phyloP scores from a whole-genome alignment of 768 basidiomycete species.

The Podaxis sp. region DNA sequence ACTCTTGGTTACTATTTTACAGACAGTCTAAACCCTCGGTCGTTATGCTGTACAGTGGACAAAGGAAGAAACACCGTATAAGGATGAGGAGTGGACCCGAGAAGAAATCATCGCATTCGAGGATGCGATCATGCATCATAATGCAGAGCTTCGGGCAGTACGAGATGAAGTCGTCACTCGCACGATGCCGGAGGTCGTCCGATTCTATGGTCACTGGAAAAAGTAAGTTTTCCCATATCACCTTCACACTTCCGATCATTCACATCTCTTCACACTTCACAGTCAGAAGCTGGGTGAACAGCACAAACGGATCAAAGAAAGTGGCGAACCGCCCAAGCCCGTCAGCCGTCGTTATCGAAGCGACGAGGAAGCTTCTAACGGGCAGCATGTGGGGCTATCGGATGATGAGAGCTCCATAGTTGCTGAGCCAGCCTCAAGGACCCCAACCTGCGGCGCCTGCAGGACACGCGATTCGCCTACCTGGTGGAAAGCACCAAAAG shows the following conservation, averaged over 20 bases:
- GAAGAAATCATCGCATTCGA: conserved; percentile 77
- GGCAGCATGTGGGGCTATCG: conserved; percentile 48
- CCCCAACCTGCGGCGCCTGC: conserved; percentile 79
- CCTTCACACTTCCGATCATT: not conserved
- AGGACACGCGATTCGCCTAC: conserved; percentile 71
- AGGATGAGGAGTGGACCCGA: conserved; percentile 68
- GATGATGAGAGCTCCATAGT: conserved; percentile 84
- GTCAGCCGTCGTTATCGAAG: conserved; percentile 36
- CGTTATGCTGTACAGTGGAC: conserved; percentile 59
- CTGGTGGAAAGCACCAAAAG: conserved; percentile 95
- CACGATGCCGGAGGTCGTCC: conserved; percentile 74
- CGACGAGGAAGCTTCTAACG: conserved; percentile 38
- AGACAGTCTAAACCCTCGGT: not conserved
- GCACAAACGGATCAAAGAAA: conserved; percentile 48
- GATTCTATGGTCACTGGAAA: conserved; percentile 88
- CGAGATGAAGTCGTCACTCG: conserved; percentile 72
- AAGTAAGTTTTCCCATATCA: conserved; percentile 44
- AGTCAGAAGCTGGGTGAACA: conserved; percentile 73
- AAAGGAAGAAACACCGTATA: conserved; percentile 59
- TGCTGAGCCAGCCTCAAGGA: conserved; percentile 46
- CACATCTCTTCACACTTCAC: conserved; percentile 14
- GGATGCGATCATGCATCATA: conserved; percentile 68
- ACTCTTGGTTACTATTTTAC: not conserved
- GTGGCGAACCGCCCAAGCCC: conserved; percentile 37
- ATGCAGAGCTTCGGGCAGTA: conserved; percentile 78